These are phyloP conservation scores for Xylaria longipes DNA, from an alignment of 495 filamentous ascomycete species.

Conservation along the genomic window DNA sequence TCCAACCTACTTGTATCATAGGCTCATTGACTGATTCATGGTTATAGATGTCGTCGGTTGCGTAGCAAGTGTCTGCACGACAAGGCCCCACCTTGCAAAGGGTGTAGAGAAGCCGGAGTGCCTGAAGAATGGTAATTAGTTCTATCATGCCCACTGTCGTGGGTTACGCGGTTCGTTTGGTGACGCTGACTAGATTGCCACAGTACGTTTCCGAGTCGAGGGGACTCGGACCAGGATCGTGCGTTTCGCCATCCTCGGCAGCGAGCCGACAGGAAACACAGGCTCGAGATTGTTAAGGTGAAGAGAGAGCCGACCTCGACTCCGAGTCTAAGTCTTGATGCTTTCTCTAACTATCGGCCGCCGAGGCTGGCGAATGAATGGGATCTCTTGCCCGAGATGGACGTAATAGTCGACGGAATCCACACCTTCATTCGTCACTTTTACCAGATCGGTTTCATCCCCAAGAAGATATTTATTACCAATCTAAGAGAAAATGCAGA, in stretches of 20 bases:
- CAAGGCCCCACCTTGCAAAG: slow-evolving; percentile 51
- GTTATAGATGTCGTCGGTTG: slow-evolving; percentile 55
- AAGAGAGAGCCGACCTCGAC: slow-evolving; percentile 45
- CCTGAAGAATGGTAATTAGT: slow-evolving; percentile 49
- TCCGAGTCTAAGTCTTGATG: slow-evolving; percentile 35
- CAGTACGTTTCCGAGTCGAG: slow-evolving; percentile 53
- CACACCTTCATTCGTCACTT: slow-evolving; percentile 54
- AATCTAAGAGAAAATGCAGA: slow-evolving; percentile 47
- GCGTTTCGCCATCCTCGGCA: slow-evolving; percentile 54
- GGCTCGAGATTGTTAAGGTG: slow-evolving; percentile 43
- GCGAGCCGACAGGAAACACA: slow-evolving; percentile 49
- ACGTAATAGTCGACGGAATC: slow-evolving; percentile 51
- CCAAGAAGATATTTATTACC: slow-evolving; percentile 54
- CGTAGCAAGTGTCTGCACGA: slow-evolving; percentile 57
- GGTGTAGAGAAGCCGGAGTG: slow-evolving; percentile 51
- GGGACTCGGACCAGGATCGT: slow-evolving; percentile 52
- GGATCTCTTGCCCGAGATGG: slow-evolving; percentile 51
- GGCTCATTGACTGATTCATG: slow-evolving; percentile 2
- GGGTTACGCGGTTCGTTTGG: background rate
- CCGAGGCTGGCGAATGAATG: slow-evolving; percentile 46
- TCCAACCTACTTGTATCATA: background rate
- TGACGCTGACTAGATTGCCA: slow-evolving; percentile 11
- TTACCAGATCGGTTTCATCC: slow-evolving; percentile 60
- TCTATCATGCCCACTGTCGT: background rate
- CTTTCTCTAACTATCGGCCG: slow-evolving; percentile 31